A percentile compares a stretch with the other conserved stretches of the same genome.
These are phyloP conservation scores for Starmerella sirachaensis DNA, from an alignment of 805 yeast genomes.

Conservation along the genomic window DNA sequence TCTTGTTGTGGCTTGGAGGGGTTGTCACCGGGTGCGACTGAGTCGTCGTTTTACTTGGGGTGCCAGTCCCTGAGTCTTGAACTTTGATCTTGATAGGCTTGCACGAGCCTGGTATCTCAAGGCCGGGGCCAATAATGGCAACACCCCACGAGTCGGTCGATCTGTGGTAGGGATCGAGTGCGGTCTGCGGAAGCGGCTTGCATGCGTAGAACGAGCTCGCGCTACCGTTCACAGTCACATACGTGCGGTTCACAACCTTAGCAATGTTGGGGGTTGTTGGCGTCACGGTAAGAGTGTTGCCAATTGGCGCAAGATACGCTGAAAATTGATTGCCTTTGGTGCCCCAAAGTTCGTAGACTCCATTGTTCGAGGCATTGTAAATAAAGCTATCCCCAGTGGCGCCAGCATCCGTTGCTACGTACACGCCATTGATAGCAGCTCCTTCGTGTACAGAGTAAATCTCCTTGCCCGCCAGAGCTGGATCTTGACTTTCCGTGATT, in stretches of 20 bases:
- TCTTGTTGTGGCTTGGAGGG: too few relatives aligned
- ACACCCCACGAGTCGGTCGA: constrained; percentile 6
- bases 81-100: constrained; percentile 13
- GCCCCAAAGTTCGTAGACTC: neutral
- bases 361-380: constrained; percentile 4
- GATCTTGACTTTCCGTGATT: constrained; percentile 8
- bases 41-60: too few relatives aligned
- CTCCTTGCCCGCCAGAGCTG: constrained; percentile 2
- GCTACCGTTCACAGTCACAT: constrained; percentile 15
- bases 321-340: neutral
- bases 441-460: constrained; percentile 12
- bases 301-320: too few relatives aligned
- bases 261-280: neutral
- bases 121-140: constrained; percentile 2
- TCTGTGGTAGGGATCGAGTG: constrained; percentile 13
- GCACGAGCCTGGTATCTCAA: constrained; percentile 5
- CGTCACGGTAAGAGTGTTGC: neutral
- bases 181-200: constrained; percentile 2
- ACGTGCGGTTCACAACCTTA: neutral
- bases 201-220: constrained; percentile 15
- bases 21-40: too few relatives aligned
- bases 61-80: too few relatives aligned
- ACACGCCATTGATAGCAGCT: constrained; percentile 15
- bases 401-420: neutral
- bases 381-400: neutral